Percentiles rank a stretch among this genome's conserved stretches.
These are phyloP conservation scores for Dryas integrifolia DNA, from an alignment of 331 rosid species.

Conservation along the genomic window DNA sequence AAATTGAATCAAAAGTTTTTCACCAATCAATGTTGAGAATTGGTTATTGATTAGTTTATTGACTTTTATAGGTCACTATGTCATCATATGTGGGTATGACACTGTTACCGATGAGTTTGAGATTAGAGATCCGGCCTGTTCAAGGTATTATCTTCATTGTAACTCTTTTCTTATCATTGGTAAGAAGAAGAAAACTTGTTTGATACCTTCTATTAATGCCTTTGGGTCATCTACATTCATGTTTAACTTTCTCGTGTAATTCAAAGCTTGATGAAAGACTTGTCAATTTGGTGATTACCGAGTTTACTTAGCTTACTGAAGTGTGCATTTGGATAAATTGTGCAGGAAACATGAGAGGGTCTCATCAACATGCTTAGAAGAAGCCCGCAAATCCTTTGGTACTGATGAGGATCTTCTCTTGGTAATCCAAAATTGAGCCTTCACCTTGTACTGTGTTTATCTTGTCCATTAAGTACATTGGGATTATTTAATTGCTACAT, in stretches of 20 bases:
- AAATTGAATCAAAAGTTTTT: neutral
- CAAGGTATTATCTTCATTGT: constrained; percentile 46
- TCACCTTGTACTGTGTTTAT: neutral
- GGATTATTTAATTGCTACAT: neutral
- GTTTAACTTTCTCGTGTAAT: neutral
- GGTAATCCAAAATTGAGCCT: constrained; percentile 44
- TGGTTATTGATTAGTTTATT: constrained; percentile 17
- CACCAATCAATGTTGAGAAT: neutral
- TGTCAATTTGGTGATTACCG: neutral
- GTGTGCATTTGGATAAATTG: neutral
- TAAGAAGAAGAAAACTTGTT: constrained; percentile 2
- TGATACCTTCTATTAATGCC: neutral
- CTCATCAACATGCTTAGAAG: constrained; percentile 71
- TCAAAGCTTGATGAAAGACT: constrained; percentile 1
- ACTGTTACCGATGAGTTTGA: constrained; percentile 85
- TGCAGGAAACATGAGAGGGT: constrained; percentile 73
- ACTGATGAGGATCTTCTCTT: constrained; percentile 95
- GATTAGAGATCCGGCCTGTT: constrained; percentile 94
- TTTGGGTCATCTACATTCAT: neutral
- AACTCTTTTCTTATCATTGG: neutral
- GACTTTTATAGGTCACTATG: constrained; percentile 72
- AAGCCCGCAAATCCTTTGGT: constrained; percentile 91
- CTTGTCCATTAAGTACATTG: neutral
- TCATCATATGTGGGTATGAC: constrained; percentile 91
- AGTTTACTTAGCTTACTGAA: constrained; percentile 3